Evolutionary conservation across 495 filamentous ascomycete species (phyloP), one percentile per base, ranked within the genome.

Genomic region (Aspergillus indologenus): DNA sequence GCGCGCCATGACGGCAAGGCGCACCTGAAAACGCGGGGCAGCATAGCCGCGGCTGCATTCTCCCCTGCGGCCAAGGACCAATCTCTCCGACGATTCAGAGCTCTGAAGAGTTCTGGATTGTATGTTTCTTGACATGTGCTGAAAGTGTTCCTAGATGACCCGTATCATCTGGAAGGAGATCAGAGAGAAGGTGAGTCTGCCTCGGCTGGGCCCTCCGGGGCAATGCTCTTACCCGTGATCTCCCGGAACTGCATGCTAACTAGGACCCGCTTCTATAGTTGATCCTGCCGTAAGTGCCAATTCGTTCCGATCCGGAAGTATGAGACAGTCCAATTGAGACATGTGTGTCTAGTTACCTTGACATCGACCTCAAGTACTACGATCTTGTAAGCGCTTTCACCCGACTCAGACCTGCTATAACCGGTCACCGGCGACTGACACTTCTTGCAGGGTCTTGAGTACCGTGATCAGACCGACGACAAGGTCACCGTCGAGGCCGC

Each of bases 311-410:
- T 44, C 24, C 48, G 22, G 12, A 29, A 44, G 52, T 15, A 26
- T 14, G 17, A 19, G 42, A 47, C 61, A 43, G 47, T 24, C 11
- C 49, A 9, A 45, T 67, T 69, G 53, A 72, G 51, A 57, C 26
- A 24, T 18, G 26, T 29, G 51, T 23, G 42, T 51, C 54, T 59
- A 86, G 82, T 45, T 98, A 92, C 79, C 89, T 98, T 44, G 90
- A 95, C 68, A 83, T 98, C 74, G 93, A 98, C 74, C 86, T 98
- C 60, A 98, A 98, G 82, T 98, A 98, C 85, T 98, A 97, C 79
- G 94, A 98, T 71, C 77, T 98, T 63, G 82, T 84, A 79, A 47
- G 59, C 21, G n/a, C 21, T 18, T 14, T 19, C 46, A 43, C 45
- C 21, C n/a, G 75, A 40, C 19, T 52, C n/a, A 34, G n/a, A 26